Conservation (phyloP, 768 basidiomycete genomes). For the Phlegmacium glaucopus region DNA sequence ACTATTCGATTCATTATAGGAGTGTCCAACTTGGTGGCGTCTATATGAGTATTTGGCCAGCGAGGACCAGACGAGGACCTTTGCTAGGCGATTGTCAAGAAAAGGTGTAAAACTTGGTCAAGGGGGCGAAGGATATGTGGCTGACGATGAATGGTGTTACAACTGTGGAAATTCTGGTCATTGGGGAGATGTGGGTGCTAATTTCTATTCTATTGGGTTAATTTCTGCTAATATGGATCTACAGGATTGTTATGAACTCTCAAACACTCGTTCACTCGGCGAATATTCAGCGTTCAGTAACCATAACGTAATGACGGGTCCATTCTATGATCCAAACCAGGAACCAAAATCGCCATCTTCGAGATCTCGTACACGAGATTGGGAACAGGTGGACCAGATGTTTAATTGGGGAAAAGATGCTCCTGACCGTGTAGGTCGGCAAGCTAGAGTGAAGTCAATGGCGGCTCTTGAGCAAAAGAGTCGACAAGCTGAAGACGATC, state of each 20-base stretch:
- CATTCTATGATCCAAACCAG: constrained; percentile 51
- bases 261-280: constrained; percentile 37
- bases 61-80: constrained; percentile 42
- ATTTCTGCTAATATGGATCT: not conserved
- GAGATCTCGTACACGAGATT: constrained; percentile 38
- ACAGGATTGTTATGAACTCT: constrained; percentile 60
- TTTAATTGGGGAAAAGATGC: constrained; percentile 43
- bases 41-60: constrained; percentile 70
- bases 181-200: constrained; percentile 68
- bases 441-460: constrained; percentile 57
- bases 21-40: constrained; percentile 83
- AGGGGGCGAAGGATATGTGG: constrained; percentile 80
- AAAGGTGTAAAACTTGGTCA: constrained; percentile 50
- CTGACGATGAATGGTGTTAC: constrained; percentile 75
- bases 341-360: constrained; percentile 23
- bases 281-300: constrained; percentile 69
- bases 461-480: constrained; percentile 52
- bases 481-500: constrained; percentile 44
- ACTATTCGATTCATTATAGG: constrained; percentile 36
- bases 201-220: not conserved
- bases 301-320: constrained; percentile 59
- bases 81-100: constrained; percentile 47
- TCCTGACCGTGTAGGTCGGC: constrained; percentile 63
- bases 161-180: constrained; percentile 74
- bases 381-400: constrained; percentile 36